phyloP scores from a whole-genome alignment of 176 grass and related monocot species.

The Oryza meyeriana region DNA sequence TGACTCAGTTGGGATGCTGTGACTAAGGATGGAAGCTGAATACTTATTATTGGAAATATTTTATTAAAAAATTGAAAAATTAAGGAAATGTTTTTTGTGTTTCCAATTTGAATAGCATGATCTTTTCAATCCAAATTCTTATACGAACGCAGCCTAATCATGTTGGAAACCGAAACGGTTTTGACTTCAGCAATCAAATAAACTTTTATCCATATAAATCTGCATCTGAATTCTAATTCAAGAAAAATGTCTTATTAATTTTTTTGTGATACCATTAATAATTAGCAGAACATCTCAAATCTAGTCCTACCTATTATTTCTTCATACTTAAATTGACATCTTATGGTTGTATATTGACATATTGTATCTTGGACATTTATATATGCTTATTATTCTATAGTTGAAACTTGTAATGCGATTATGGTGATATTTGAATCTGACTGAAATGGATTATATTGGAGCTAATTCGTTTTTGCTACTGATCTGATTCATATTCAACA shows the following conservation, averaged over 20 bases:
- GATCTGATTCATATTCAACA: neutral
- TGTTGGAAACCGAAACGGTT: neutral
- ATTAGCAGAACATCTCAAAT: neutral
- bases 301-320: neutral
- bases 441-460: neutral
- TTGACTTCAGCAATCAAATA: neutral
- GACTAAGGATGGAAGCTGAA: too few relatives aligned
- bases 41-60: too few relatives aligned
- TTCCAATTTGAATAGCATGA: neutral
- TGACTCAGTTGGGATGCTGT: neutral
- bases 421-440: neutral
- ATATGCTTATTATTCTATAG: neutral
- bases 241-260: neutral
- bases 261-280: neutral
- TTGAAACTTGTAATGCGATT: neutral
- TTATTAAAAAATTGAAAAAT: too few relatives aligned
- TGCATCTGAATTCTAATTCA: neutral
- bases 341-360: neutral
- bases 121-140: neutral
- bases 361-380: neutral
- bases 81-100: too few relatives aligned
- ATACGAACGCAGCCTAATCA: neutral
- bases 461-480: neutral
- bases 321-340: too few relatives aligned
- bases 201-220: neutral